These are phyloP conservation scores for Penicillium decumbens DNA, from an alignment of 2,329 filamentous ascomycete species.

Conservation along the genomic window DNA sequence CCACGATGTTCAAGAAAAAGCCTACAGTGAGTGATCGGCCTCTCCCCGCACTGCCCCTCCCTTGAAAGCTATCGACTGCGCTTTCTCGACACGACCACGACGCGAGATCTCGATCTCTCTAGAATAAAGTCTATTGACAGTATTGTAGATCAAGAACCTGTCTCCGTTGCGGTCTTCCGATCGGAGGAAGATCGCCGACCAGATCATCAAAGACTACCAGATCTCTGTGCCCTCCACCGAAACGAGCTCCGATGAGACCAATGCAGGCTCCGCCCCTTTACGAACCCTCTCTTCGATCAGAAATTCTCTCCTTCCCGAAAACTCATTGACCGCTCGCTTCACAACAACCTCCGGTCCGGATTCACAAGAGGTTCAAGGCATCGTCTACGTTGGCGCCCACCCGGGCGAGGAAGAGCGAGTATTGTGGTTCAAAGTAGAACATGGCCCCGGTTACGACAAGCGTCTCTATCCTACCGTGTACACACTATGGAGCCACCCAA, in stretches of 20 bases:
- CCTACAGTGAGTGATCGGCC: slow-evolving; percentile 45
- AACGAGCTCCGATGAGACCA: slow-evolving; percentile 29
- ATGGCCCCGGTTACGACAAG: slow-evolving; percentile 43
- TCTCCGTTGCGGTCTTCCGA: slow-evolving; percentile 64
- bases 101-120: background rate
- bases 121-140: slow-evolving; percentile 7
- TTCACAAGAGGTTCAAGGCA: slow-evolving; percentile 57
- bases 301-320: slow-evolving; percentile 60
- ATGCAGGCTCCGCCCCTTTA: slow-evolving; percentile 42
- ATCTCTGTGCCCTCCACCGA: slow-evolving; percentile 45
- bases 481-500: slow-evolving; percentile 61
- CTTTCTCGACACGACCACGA: background rate
- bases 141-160: slow-evolving; percentile 59
- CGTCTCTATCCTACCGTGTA: slow-evolving; percentile 53
- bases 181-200: slow-evolving; percentile 61
- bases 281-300: slow-evolving; percentile 50
- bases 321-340: slow-evolving; percentile 59
- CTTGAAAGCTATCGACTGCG: slow-evolving; percentile 2
- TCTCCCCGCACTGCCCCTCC: slow-evolving; percentile 28
- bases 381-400: slow-evolving; percentile 60
- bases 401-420: slow-evolving; percentile 55
- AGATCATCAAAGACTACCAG: slow-evolving; percentile 60
- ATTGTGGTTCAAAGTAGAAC: slow-evolving; percentile 61
- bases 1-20: slow-evolving; percentile 61
- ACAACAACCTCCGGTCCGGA: slow-evolving; percentile 61